A percentile compares a stretch with the other conserved stretches of the same genome.
Evolutionary conservation across 1,284 basidiomycete species (phyloP).

Genomic region (Coniophora puteana): DNA sequence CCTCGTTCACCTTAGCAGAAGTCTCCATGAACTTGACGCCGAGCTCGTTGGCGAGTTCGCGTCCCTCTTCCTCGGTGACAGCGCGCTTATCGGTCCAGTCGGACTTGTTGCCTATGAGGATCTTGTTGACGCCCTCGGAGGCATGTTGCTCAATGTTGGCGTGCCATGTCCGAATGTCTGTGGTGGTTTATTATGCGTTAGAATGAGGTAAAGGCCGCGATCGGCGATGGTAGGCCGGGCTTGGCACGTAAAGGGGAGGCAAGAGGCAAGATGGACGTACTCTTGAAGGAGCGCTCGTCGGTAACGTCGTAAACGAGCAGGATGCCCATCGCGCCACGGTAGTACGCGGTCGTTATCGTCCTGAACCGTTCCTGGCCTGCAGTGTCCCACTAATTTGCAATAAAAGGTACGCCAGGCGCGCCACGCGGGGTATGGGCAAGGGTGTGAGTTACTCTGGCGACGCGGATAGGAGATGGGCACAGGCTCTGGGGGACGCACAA

Average conservation of each 20-base stretch:
- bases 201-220: too few relatives aligned
- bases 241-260: conserved; percentile 6
- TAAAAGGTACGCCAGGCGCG: conserved; percentile 4
- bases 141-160: conserved; percentile 98
- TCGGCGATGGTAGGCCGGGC: neutral
- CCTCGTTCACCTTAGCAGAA: conserved; percentile 95
- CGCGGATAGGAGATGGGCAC: neutral
- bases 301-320: conserved; percentile 98
- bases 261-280: conserved; percentile 46
- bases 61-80: conserved; percentile 84
- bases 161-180: conserved; percentile 99
- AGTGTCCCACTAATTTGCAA: conserved; percentile 86
- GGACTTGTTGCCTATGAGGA: conserved; percentile 98
- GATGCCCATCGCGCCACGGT: conserved; percentile 99
- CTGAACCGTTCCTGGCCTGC: conserved; percentile 99
- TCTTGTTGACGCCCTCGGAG: conserved; percentile 98
- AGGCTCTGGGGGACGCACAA: conserved; percentile 52
- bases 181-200: too few relatives aligned
- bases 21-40: conserved; percentile 98
- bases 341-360: conserved; percentile 99
- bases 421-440: conserved; percentile 1
- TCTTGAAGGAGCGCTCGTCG: conserved; percentile 96
- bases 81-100: conserved; percentile 98
- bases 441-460: conserved; percentile 6
- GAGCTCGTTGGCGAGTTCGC: conserved; percentile 81